Conservation (phyloP, 2,329 filamentous ascomycete species). For the Nothomitra cinnamomea region DNA sequence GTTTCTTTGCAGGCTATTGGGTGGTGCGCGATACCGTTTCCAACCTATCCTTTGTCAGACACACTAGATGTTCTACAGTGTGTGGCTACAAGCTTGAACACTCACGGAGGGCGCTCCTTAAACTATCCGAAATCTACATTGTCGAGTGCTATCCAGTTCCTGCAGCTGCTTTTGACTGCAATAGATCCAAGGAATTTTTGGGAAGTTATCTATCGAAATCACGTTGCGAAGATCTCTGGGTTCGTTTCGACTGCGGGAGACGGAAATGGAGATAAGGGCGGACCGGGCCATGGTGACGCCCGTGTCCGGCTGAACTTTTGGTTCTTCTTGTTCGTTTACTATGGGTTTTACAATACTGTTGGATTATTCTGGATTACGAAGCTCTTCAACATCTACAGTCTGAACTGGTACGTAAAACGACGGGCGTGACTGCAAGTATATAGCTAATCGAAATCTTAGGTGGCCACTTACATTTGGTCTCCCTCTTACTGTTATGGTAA, state of each 20-base stretch:
- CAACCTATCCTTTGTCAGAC: slow-evolving; percentile 38
- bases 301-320: slow-evolving; percentile 51
- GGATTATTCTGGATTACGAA: slow-evolving; percentile 56
- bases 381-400: slow-evolving; percentile 51
- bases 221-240: slow-evolving; percentile 8
- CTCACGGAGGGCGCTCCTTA: slow-evolving; percentile 20
- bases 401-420: slow-evolving; percentile 38
- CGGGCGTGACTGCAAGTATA: not conserved
- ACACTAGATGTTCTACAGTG: not conserved
- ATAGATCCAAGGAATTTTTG: not conserved
- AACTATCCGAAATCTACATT: not conserved
- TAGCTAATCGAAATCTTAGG: slow-evolving; percentile 14
- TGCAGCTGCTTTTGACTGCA: not conserved
- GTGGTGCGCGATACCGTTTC: slow-evolving; percentile 50
- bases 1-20: slow-evolving; percentile 32
- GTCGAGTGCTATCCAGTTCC: not conserved
- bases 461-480: slow-evolving; percentile 50
- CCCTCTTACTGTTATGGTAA: slow-evolving; percentile 43
- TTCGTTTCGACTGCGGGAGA: slow-evolving; percentile 8
- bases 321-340: slow-evolving; percentile 56
- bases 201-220: slow-evolving; percentile 10
- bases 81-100: slow-evolving; percentile 7
- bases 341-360: slow-evolving; percentile 50
- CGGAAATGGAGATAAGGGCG: slow-evolving; percentile 22
- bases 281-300: slow-evolving; percentile 45